Evolutionary conservation across 1,284 basidiomycete genomes (phyloP).

Genomic region (Peniophora sp.): DNA sequence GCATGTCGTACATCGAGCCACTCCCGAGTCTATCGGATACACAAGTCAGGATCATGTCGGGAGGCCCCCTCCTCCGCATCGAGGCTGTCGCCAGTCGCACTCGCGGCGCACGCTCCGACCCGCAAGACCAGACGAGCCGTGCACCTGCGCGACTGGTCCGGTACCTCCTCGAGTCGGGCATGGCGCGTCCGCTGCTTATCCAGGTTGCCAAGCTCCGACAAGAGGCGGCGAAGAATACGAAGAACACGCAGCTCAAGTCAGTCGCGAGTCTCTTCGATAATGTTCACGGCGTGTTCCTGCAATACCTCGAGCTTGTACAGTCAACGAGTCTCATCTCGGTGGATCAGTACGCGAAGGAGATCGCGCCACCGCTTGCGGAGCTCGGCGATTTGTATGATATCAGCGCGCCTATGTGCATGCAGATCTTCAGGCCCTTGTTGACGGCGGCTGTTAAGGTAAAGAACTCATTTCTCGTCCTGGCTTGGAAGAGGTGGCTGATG

Average conservation of each 20-base stretch:
- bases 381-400: conserved; percentile 73
- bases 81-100: conserved; percentile 74
- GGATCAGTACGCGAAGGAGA: conserved; percentile 56
- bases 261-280: conserved; percentile 83
- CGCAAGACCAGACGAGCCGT: conserved; percentile 48
- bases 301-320: conserved; percentile 69
- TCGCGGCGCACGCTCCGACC: conserved; percentile 65
- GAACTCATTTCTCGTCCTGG: conserved; percentile 14
- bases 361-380: conserved; percentile 65
- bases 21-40: conserved; percentile 83
- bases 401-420: conserved; percentile 82
- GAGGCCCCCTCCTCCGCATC: conserved; percentile 80
- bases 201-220: conserved; percentile 86
- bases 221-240: conserved; percentile 65
- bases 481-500: neutral
- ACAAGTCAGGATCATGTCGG: conserved; percentile 85
- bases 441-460: conserved; percentile 53
- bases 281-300: conserved; percentile 71
- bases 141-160: conserved; percentile 64
- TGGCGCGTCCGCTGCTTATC: conserved; percentile 80
- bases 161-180: conserved; percentile 59
- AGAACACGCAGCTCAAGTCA: conserved; percentile 74
- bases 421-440: conserved; percentile 80
- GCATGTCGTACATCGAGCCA: conserved; percentile 93
- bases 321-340: conserved; percentile 51